Conservation (phyloP, 495 filamentous ascomycete species). For the Tuber indicum region DNA sequence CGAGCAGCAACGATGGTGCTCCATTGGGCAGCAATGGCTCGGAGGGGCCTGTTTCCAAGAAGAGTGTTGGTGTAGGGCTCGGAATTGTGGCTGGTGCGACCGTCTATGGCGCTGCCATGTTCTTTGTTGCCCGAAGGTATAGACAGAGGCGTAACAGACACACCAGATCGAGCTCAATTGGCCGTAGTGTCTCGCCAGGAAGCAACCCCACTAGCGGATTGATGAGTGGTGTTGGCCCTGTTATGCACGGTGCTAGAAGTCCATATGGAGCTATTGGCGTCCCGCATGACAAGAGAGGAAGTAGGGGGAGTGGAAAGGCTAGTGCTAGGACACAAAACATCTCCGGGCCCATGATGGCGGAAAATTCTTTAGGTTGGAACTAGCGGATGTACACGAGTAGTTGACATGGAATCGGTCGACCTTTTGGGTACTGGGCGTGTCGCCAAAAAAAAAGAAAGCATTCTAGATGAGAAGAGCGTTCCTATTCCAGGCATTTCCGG, state of each 20-base stretch:
- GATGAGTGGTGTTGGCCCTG: conserved; percentile 48
- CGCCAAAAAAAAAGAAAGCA: conserved; percentile 16
- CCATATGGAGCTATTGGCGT: conserved; percentile 51
- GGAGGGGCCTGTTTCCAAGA: conserved; percentile 54
- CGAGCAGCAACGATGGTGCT: conserved; percentile 42
- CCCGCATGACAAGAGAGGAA: conserved; percentile 59
- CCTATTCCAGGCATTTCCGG: conserved; percentile 25
- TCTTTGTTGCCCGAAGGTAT: conserved; percentile 88
- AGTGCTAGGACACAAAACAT: conserved; percentile 64
- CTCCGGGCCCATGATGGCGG: conserved; percentile 82
- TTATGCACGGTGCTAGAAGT: conserved; percentile 52
- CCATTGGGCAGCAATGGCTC: conserved; percentile 41
- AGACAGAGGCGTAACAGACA: conserved; percentile 78
- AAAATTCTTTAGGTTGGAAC: conserved; percentile 98
- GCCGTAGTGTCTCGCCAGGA: conserved; percentile 48
- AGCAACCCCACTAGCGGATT: conserved; percentile 50
- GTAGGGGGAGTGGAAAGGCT: conserved; percentile 64
- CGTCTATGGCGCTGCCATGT: conserved; percentile 98
- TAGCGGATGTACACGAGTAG: conserved; percentile 46
- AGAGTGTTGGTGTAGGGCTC: conserved; percentile 76
- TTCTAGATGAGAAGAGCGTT: conserved; percentile 21
- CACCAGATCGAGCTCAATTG: conserved; percentile 65
- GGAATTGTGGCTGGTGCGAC: conserved; percentile 73
- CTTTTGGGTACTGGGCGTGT: neutral
- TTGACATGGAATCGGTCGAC: neutral